Evolutionary conservation across 768 basidiomycete genomes (phyloP).

Genomic region (Calocybe gangraenosa): DNA sequence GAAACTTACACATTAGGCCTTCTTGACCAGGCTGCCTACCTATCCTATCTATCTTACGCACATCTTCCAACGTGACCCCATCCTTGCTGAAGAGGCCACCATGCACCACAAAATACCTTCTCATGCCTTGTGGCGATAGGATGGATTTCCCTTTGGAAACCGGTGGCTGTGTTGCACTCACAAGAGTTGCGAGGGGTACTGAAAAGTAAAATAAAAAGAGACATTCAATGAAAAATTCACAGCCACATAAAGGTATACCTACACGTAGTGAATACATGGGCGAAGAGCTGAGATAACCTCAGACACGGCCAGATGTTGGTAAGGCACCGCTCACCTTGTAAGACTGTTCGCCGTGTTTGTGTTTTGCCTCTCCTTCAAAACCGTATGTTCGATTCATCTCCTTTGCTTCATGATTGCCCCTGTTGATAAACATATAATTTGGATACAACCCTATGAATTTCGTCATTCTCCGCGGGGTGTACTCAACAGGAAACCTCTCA

Average conservation of each 20-base stretch:
- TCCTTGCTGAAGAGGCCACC: slow-evolving; percentile 97
- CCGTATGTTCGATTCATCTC: slow-evolving; percentile 97
- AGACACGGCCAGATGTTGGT: slow-evolving; percentile 3
- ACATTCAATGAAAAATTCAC: slow-evolving; percentile 1
- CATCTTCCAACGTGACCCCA: slow-evolving; percentile 89
- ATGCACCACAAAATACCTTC: slow-evolving; percentile 93
- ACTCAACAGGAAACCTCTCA: slow-evolving; percentile 25
- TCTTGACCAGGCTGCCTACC: slow-evolving; percentile 91
- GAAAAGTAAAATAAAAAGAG: slow-evolving; percentile 3
- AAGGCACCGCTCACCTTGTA: slow-evolving; percentile 60
- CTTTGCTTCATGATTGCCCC: slow-evolving; percentile 95
- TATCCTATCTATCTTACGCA: slow-evolving; percentile 82
- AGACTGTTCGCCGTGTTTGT: slow-evolving; percentile 93
- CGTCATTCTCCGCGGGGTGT: too few relatives aligned
- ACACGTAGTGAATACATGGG: slow-evolving; percentile 91
- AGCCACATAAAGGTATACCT: slow-evolving; percentile 26
- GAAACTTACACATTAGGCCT: slow-evolving; percentile 85
- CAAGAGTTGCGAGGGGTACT: slow-evolving; percentile 90
- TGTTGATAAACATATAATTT: slow-evolving; percentile 84
- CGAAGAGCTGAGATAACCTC: slow-evolving; percentile 61
- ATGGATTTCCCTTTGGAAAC: slow-evolving; percentile 44
- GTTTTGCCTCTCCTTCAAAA: slow-evolving; percentile 93
- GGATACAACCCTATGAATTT: slow-evolving; percentile 86
- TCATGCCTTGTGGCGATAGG: slow-evolving; percentile 75
- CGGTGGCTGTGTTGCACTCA: slow-evolving; percentile 68